These are phyloP conservation scores for Metschnikowia matae DNA, from an alignment of 805 yeast species.

Conservation along the genomic window DNA sequence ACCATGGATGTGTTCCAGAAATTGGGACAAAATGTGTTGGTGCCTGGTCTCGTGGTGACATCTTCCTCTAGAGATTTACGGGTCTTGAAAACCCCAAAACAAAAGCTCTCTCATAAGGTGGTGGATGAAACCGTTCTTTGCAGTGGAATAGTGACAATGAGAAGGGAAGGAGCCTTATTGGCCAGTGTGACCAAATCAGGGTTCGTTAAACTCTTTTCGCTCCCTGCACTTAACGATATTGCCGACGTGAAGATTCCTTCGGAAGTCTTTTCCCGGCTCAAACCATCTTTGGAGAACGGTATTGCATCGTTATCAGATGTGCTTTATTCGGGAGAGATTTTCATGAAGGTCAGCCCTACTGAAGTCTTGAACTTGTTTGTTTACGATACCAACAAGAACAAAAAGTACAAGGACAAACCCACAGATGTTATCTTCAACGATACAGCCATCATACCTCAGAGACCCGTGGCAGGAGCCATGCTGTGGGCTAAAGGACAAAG, in stretches of 20 bases:
- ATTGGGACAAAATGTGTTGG: slow-evolving; percentile 54
- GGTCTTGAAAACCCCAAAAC: slow-evolving; percentile 54
- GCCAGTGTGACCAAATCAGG: slow-evolving; percentile 46
- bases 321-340: slow-evolving; percentile 52
- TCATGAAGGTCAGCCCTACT: slow-evolving; percentile 51
- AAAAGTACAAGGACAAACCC: slow-evolving; percentile 19
- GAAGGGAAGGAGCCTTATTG: slow-evolving; percentile 44
- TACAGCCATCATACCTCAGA: slow-evolving; percentile 60
- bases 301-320: slow-evolving; percentile 24
- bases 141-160: slow-evolving; percentile 48
- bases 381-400: slow-evolving; percentile 19
- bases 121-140: slow-evolving; percentile 46
- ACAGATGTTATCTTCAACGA: slow-evolving; percentile 68
- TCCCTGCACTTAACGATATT: slow-evolving; percentile 64
- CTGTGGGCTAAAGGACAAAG: slow-evolving; percentile 83
- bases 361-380: slow-evolving; percentile 34
- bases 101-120: slow-evolving; percentile 60
- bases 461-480: slow-evolving; percentile 76
- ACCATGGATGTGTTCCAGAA: slow-evolving; percentile 51
- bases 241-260: slow-evolving; percentile 38
- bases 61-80: slow-evolving; percentile 59
- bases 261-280: slow-evolving; percentile 24
- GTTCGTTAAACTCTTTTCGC: slow-evolving; percentile 42
- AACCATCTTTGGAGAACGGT: slow-evolving; percentile 20
- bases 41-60: slow-evolving; percentile 60